Evolutionary conservation across 75 land plant genomes (phyloP).

Genomic region (Picea sitchensis): DNA sequence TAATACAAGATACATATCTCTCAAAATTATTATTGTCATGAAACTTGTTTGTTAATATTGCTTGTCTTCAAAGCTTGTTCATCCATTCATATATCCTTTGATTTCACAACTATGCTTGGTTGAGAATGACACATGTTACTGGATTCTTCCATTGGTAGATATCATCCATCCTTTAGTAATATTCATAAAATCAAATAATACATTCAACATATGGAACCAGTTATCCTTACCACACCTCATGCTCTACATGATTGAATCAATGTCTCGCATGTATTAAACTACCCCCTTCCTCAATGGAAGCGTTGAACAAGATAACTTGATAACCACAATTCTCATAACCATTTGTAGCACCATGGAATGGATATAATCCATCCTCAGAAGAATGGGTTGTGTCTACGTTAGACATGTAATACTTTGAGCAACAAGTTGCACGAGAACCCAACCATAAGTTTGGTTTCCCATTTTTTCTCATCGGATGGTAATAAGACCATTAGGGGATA

Average conservation of each 20-base stretch:
- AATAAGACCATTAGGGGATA: constrained; percentile 64
- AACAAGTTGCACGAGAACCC: constrained; percentile 60
- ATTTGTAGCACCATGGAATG: constrained; percentile 45
- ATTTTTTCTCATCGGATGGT: constrained; percentile 63
- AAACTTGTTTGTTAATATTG: no score
- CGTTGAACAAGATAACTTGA: constrained; percentile 50
- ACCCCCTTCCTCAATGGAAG: constrained; percentile 69
- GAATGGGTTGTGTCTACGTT: constrained; percentile 49
- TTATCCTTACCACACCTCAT: constrained; percentile 70
- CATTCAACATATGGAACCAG: constrained; percentile 52
- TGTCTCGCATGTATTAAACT: constrained; percentile 74
- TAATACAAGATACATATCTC: no score
- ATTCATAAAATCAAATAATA: constrained; percentile 63
- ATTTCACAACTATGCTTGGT: no score
- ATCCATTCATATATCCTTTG: no score
- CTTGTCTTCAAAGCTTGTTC: no score
- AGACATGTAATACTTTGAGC: constrained; percentile 45
- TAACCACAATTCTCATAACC: constrained; percentile 59
- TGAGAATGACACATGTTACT: no score
- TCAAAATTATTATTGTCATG: no score
- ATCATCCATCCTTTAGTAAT: constrained; percentile 58
- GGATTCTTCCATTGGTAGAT: constrained; percentile 78
- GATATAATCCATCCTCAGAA: constrained; percentile 72
- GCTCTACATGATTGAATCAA: constrained; percentile 73
- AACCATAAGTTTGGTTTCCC: constrained; percentile 63